Evolutionary conservation across 1,284 basidiomycete genomes (phyloP), one percentile per base, ranked within the genome.

Genomic region (Pyrrhoderma lamaoense): DNA sequence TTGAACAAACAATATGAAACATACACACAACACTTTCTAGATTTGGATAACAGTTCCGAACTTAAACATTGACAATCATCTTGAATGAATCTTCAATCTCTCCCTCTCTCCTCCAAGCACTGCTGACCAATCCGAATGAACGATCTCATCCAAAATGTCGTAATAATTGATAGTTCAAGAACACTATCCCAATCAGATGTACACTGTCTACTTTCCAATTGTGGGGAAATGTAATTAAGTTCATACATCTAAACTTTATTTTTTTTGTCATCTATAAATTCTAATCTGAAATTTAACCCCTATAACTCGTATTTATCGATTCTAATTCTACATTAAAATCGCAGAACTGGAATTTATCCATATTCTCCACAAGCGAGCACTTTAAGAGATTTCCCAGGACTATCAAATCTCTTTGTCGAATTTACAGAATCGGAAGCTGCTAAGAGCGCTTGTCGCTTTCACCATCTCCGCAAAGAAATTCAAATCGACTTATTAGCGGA

Each of bases 181-280:
- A n/a, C 2, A 5, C 2, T 49, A 2, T 42, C 48, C 3, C 13
- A 42, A 42, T 16, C 13, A 5, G 39, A 49, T 34, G 22, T 42
- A n/a, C 22, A 34, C 5, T 25, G 22, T 34, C 40, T 43, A 13
- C 42, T 49, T 34, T 9, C 48, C 13, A 49, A 49, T 23, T 49
- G 48, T 27, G 48, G 48, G 7, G 23, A 49, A 43, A 49, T 49
- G 48, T 49, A 35, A 42, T 38, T 43, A 37, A 35, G n/a, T 35
- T 3, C 23, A n/a, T 23, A 2, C 11, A 14, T 45, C 19, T 23
- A 19, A 5, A 8, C 14, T 23, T 19, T 23, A 44, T 16, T 18
- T 13, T 31, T 13, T 8, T 18, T 27, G n/a, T n/a, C n/a, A n/a
- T n/a, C n/a, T n/a, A n/a, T n/a, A n/a, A n/a, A n/a, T n/a, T n/a